Evolutionary conservation across 2,329 filamentous ascomycete species (phyloP), one percentile per base, ranked within the genome.

Genomic region (Colletotrichum lindemuthianum): DNA sequence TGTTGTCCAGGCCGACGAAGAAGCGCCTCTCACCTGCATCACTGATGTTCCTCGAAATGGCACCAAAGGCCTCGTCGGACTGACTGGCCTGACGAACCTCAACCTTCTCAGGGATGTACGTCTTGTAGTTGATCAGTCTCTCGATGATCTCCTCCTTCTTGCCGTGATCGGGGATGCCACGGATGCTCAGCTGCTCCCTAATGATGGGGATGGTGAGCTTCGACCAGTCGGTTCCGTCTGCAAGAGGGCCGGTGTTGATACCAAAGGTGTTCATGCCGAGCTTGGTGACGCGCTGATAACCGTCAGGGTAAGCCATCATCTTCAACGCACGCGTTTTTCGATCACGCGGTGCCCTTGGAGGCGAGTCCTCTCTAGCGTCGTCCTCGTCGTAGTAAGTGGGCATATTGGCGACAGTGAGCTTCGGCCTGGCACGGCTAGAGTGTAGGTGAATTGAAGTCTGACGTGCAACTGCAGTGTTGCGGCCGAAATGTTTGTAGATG

Each of bases 181-280:
- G 59, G 45, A 67, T 57, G 15, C 10, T 24, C 10, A 66, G 59
- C 63, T 66, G 63, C 24, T 68, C 63, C 32, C 53, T 57, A n/a
- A 68, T 45, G 12, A 63, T 61, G n/a, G 59, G 36, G 9, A 60
- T 12, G 10, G 48, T n/a, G 4, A 67, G 41, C 45, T 45, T 52
- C 34, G 34, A 15, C 66, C 64, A 63, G 51, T 66, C 54, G 4
- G 47, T 56, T 45, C 39, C 55, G 24, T 67, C 66, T 8, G 63
- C 40, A 10, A 66, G 53, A 2, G 66, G 63, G 2, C 63, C 66
- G 12, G 55, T 66, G 13, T 63, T 56, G 32, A 58, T 24, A 12
- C 63, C 64, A 8, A 54, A 68, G 36, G 55, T 60, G 39, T 52
- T 45, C n/a, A n/a, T 52, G 10, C 59, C 64, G 4, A 54, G 53